Base-by-base conservation (phyloP, 2,329 filamentous ascomycete species). In the Ustilaginoidea virens region DNA sequence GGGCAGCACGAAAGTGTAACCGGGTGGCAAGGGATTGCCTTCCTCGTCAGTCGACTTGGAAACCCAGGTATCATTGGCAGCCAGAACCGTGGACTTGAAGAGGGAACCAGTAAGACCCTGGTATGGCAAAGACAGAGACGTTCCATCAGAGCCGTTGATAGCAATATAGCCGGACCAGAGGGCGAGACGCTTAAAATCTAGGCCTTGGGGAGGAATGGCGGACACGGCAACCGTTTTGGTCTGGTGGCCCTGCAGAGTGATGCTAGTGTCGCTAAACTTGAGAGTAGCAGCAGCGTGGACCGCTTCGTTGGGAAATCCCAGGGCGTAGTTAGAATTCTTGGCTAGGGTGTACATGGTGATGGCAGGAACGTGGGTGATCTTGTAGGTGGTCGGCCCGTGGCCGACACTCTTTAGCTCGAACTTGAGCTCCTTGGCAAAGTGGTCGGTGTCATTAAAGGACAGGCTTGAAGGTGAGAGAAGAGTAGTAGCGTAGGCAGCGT, bases 391-490 rank as follows among this genome's bases (percentile, higher is more conserved):
- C 1, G 54, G 45, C 15, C 55, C 51, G 11, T 47, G 47, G 25
- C 63, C 66, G 5, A 54, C 53, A 52, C 77, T 78, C 39, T 48
- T 57, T 37, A 78, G 56, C 22, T 55, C 61, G 42, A 77, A 71
- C 36, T 61, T 60, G 24, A 61, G 51, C 2, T 51, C 53, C 8
- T 53, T 46, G 25, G 46, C 45, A 36, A 72, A 63, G 53, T 75
- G 45, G 37, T 68, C 65, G 0, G 69, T 72, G 45, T 78, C 72
- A 43, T 77, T 76, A 51, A 76, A 74, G 4, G 66, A 61, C 10
- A 78, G 48, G 44, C 62, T 67, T n/a, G 65, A 65, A 7, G 58
- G 60, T 39, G 60, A 63, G 13, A 76, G 51, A 9, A 67, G 41
- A 2, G 63, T 61, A 3, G 57, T 66, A 11, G 63, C 53, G 38